Conservation (phyloP, 148 eudicot genomes). For the Tetragonia tetragonoides region DNA sequence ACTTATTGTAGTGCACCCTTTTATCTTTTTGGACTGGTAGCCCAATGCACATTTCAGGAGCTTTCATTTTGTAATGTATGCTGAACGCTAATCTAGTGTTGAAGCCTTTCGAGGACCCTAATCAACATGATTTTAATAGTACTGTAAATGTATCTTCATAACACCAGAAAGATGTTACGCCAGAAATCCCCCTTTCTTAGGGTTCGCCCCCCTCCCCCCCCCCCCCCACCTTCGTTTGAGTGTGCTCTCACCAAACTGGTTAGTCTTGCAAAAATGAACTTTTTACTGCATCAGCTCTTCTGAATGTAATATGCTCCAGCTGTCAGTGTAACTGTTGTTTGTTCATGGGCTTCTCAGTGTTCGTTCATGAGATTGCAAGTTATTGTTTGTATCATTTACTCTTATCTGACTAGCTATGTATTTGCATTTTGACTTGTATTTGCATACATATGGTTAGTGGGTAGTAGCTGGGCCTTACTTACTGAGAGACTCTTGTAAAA, state of each 20-base stretch:
- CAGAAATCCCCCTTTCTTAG: not conserved
- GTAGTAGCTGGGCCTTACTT: no score
- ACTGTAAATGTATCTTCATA: not conserved
- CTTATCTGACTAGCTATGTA: not conserved
- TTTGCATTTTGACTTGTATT: not conserved
- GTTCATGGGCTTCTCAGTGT: no score
- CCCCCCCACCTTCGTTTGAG: no score
- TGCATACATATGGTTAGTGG: not conserved
- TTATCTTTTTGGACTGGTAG: no score
- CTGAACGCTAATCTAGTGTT: not conserved
- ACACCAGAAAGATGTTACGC: not conserved
- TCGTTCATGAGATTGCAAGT: not conserved
- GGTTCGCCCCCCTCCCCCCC: no score
- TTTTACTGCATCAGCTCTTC: not conserved
- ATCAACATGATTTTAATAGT: not conserved
- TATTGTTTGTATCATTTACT: not conserved
- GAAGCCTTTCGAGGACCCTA: not conserved
- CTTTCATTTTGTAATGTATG: not conserved
- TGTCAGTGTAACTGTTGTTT: not conserved
- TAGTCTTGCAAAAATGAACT: not conserved
- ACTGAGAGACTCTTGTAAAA: not conserved
- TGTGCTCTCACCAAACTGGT: no score
- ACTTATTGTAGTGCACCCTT: not conserved
- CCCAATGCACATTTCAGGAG: not conserved
- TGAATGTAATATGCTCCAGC: not conserved